Evolutionary conservation across 1,284 basidiomycete species (phyloP).

Genomic region (Ganoderma sinense): DNA sequence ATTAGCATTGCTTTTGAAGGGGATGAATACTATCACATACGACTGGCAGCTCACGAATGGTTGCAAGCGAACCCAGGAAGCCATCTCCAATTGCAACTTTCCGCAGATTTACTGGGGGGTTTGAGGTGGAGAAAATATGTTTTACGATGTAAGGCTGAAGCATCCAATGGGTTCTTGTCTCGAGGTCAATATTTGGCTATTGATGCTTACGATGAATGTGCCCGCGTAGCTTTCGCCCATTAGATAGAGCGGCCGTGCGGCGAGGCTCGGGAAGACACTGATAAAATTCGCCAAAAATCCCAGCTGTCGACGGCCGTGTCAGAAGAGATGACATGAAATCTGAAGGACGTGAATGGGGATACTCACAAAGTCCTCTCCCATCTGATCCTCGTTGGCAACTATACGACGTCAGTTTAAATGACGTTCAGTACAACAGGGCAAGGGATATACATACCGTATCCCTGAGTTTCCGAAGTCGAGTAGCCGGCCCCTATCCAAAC

Average conservation of each 20-base stretch:
- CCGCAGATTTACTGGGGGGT: slow-evolving; percentile 69
- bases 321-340: background rate
- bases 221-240: slow-evolving; percentile 42
- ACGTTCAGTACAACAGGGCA: slow-evolving; percentile 20
- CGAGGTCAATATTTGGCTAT: no score
- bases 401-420: background rate
- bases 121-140: slow-evolving; percentile 63
- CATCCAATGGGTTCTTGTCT: no score
- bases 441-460: slow-evolving; percentile 53
- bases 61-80: slow-evolving; percentile 55
- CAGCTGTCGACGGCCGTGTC: slow-evolving; percentile 18
- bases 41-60: slow-evolving; percentile 63
- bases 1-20: background rate
- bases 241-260: slow-evolving; percentile 36
- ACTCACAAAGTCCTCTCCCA: slow-evolving; percentile 72
- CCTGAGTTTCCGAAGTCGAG: slow-evolving; percentile 64
- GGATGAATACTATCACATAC: slow-evolving; percentile 17
- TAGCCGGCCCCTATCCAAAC: slow-evolving; percentile 58
- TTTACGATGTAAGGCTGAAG: slow-evolving; percentile 71
- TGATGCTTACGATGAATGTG: slow-evolving; percentile 44
- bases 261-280: slow-evolving; percentile 37
- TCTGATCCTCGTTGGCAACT: slow-evolving; percentile 72
- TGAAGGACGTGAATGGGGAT: background rate
- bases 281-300: slow-evolving; percentile 34
- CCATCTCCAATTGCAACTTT: slow-evolving; percentile 77